Base-by-base conservation (phyloP, 2,329 filamentous ascomycete genomes). In the Epichloe festucae region DNA sequence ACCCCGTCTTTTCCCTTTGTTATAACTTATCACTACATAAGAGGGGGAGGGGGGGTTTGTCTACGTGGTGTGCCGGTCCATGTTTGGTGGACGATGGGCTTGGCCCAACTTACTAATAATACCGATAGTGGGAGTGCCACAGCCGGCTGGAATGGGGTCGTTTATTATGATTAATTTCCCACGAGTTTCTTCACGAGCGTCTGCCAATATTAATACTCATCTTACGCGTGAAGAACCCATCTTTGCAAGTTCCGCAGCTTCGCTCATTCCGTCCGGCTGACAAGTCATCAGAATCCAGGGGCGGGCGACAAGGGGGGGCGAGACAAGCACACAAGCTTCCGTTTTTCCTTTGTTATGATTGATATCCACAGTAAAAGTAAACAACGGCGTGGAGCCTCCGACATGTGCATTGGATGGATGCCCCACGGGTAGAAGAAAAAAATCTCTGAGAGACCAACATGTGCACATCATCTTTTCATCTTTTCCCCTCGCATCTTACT, bases 101-200 rank as follows among this genome's bases (percentile, higher is more conserved):
- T 31, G 27, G 27, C 27, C 2, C 2, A 27, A 27, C 23, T 27
- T 27, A 27, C 23, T 27, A 27, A 27, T 31, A 31, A 10, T 44
- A 48, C 44, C 48, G 52, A 53, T 50, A 48, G 48, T 50, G 19
- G 21, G 40, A 39, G 48, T 43, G 52, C 48, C 44, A 50, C 48
- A 53, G 44, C 43, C 48, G 42, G 48, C 43, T 51, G 14, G 34
- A 45, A 8, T 36, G 31, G 52, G 31, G 52, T 21, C 48, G 31
- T 45, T 36, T 27, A 7, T 27, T 7, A 27, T 27, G 2, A 7
- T 27, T 39, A 51, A 51, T 53, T 51, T 53, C 48, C 48, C 46
- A 34, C 35, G 46, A 31, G 27, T 10, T 10, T 31, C 10, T 31
- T 31, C 1, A 17, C 27, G 6, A 45, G 27, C 11, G 12, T 31